phyloP scores from a whole-genome alignment of 768 basidiomycete species.

The Suillus paluster region DNA sequence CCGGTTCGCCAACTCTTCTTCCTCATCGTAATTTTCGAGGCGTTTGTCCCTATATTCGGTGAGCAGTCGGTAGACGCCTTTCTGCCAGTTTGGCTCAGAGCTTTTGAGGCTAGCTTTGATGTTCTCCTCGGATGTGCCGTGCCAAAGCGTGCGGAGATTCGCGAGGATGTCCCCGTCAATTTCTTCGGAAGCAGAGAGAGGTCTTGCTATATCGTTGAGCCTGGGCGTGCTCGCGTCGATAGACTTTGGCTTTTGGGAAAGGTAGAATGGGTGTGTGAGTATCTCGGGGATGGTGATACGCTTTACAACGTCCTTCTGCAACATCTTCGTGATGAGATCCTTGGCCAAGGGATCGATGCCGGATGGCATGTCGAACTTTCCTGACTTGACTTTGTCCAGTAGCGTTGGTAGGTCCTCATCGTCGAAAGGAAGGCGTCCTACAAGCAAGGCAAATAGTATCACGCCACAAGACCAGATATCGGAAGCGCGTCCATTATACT shows the following conservation, averaged over 20 bases:
- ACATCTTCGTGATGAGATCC: conserved; percentile 81
- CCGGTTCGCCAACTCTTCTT: conserved; percentile 51
- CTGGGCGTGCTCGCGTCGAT: conserved; percentile 52
- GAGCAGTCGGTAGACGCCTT: conserved; percentile 93
- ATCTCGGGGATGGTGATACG: conserved; percentile 88
- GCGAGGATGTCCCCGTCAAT: conserved; percentile 91
- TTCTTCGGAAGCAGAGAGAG: conserved; percentile 61
- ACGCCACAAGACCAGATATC: conserved; percentile 99
- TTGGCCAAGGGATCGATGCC: conserved; percentile 72
- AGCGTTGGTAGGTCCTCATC: conserved; percentile 80
- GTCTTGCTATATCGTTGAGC: conserved; percentile 69
- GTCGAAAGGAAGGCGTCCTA: conserved; percentile 90
- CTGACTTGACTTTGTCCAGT: conserved; percentile 80
- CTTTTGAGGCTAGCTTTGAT: conserved; percentile 71
- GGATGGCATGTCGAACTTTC: conserved; percentile 72
- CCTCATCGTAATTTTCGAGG: conserved; percentile 75
- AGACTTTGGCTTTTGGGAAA: conserved; percentile 53
- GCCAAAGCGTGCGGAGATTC: conserved; percentile 93
- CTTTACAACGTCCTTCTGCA: conserved; percentile 70
- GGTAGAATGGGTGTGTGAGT: conserved; percentile 78
- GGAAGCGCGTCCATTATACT: conserved; percentile 85
- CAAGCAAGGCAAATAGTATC: conserved; percentile 88
- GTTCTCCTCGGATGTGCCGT: conserved; percentile 72
- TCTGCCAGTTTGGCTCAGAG: conserved; percentile 85
- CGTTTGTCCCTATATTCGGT: conserved; percentile 79